Base-by-base conservation (phyloP, 331 rosid genomes). In the Acacia pycnantha region DNA sequence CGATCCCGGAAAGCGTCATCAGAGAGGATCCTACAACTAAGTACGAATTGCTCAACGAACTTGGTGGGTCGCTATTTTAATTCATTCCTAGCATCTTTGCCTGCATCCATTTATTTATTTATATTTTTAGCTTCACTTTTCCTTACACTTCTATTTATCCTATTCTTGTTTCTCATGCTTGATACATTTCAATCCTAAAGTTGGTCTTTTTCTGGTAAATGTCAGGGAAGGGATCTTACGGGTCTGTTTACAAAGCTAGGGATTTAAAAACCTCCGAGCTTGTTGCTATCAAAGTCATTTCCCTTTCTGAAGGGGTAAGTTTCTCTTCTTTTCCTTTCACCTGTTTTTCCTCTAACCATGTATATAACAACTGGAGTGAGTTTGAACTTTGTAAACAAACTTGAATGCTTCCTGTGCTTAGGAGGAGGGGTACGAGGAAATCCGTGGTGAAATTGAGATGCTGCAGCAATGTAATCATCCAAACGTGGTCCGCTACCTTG, bases 351-450 rank as follows among this genome's bases (percentile, higher is more conserved):
- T 76, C 43, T 69, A 19, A 80, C 58, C 11, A 4, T 73, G 82
- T 33, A n/a, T 69, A 58, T 58, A 8, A 46, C 37, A 11, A 51
- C 40, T 66, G 21, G 64, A 78, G 56, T 29, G 44, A 74, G 78
- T 79, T 82, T 85, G 76, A 79, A 69, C 19, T 79, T 40, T 79
- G 77, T 73, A 58, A 79, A 59, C 66, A 46, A 79, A 73, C 46
- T 70, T 26, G 27, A 46, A 78, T 37, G 82, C 47, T 76, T 78
- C 19, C 79, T 82, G 46, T 81, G 82, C 37, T 73, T 78, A 95
- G 99, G 99, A 95, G 89, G 99, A 95, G 86, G 99, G 99, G 35
- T 95, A 93, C 48, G 99, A 95, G 76, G 99, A 95, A 88, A 95
- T 95, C 65, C 94, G 98, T 29, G 99, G 98, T 31, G 99, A 95